phyloP scores from a whole-genome alignment of 306 rosid species.

The Malus orientalis region DNA sequence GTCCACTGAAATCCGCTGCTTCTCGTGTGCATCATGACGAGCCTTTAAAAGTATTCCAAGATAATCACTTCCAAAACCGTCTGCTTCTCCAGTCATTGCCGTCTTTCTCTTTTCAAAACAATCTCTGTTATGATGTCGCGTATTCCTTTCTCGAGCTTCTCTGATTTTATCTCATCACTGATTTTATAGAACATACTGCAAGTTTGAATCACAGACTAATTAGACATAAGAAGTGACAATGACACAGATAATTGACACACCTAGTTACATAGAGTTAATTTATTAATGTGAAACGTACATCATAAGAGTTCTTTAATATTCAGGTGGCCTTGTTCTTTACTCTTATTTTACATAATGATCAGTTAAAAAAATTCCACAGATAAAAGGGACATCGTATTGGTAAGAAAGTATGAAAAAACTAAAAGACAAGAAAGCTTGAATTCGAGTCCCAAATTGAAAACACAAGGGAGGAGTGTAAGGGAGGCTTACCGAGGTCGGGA shows the following conservation, averaged over 20 bases:
- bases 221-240: background rate
- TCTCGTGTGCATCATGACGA: conserved; percentile 10
- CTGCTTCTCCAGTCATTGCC: background rate
- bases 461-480: too few species aligned
- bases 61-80: conserved; percentile 22
- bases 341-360: background rate
- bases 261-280: background rate
- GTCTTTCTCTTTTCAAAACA: conserved; percentile 13
- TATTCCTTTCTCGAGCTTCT: conserved; percentile 12
- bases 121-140: background rate
- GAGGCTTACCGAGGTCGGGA: too few species aligned
- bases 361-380: background rate
- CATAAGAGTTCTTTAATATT: background rate
- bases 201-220: background rate
- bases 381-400: background rate
- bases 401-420: background rate
- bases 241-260: background rate
- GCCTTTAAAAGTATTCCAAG: conserved; percentile 21
- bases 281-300: background rate
- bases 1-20: background rate
- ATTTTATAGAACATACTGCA: conserved; percentile 14
- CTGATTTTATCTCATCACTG: conserved; percentile 13
- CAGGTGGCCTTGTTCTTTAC: too few species aligned
- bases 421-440: too few species aligned
- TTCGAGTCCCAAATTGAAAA: too few species aligned